phyloP scores from a whole-genome alignment of 75 land plant genomes.

The Cunninghamia lanceolata region DNA sequence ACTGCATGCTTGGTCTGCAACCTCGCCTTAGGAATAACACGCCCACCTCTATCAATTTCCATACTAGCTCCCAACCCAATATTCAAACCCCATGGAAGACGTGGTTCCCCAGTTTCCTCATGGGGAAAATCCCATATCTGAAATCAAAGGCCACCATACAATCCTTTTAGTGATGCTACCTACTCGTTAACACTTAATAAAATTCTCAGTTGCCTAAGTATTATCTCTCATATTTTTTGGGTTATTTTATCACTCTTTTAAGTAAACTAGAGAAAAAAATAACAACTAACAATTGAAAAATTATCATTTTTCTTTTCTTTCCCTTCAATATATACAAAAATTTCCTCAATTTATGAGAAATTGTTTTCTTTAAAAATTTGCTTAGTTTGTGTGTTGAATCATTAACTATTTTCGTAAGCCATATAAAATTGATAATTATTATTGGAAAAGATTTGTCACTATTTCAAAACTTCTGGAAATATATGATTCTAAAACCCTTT shows the following conservation, averaged over 20 bases:
- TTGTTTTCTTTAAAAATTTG: neutral
- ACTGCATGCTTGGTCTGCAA: constrained; percentile 30
- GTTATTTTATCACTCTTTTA: neutral
- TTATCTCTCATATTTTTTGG: too few relatives aligned
- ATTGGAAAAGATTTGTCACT: neutral
- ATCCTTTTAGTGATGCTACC: neutral
- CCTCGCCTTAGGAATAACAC: constrained; percentile 24
- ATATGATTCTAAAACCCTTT: neutral
- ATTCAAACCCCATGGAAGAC: constrained; percentile 32
- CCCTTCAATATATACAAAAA: neutral
- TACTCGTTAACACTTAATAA: neutral
- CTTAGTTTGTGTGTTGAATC: neutral
- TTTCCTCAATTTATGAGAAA: too few relatives aligned
- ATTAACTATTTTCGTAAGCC: neutral
- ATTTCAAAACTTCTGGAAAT: neutral
- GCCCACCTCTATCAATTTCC: constrained; percentile 33
- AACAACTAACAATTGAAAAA: neutral
- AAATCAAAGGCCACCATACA: neutral
- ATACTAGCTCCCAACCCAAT: constrained; percentile 32
- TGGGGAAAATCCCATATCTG: constrained; percentile 46
- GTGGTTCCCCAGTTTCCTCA: constrained; percentile 21
- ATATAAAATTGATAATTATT: neutral
- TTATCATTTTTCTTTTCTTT: neutral
- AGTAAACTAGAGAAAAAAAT: neutral
- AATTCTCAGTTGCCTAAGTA: neutral